Base-by-base conservation (phyloP, 148 eudicot species). In the Vaccinium myrtillus region DNA sequence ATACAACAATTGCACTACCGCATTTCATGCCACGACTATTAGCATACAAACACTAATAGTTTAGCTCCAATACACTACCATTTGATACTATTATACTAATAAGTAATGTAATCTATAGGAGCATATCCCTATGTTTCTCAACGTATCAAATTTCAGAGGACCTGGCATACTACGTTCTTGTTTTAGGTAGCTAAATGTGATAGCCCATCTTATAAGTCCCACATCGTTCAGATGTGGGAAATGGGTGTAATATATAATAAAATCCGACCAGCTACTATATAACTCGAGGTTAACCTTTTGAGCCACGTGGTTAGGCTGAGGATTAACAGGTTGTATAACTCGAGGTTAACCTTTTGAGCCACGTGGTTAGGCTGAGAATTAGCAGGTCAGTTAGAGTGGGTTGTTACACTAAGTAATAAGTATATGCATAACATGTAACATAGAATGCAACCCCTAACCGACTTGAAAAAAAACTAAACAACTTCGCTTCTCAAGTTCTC, bases 401-500 rank as follows among this genome's bases (percentile, higher is more conserved):
- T 36, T 36, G 39, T 36, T 36, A 36, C 39, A 36, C 4, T 36
- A 36, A 36, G 39, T 43, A 36, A 0, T 36, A 36, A 36, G 39
- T 43, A 63, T 63, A n/a, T 23, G 4, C 1, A 27, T 10, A 1
- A 1, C 53, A 50, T 50, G 53, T 8, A 50, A 50, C 30, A 63
- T 63, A 63, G 27, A 63, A n/a, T 63, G 70, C 70, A 63, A 23
- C 70, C n/a, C 70, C 13, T 63, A 9, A 63, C 14, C 70, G n/a
- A 27, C 30, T 23, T 63, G 11, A 21, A 61, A 19, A 19, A 61
- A 61, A 61, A 61, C 21, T 61, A 4, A 8, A 19, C 67, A n/a
- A n/a, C 23, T 63, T 63, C 23, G 70, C 70, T n/a, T 63, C 70
- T 63, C 70, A 63, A 63, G 70, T 63, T n/a, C 70, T 63, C 10